Percentiles rank a stretch among this genome's conserved stretches.
Evolutionary conservation across 768 basidiomycete species (phyloP).

Genomic region (Lentinus tigrinus): DNA sequence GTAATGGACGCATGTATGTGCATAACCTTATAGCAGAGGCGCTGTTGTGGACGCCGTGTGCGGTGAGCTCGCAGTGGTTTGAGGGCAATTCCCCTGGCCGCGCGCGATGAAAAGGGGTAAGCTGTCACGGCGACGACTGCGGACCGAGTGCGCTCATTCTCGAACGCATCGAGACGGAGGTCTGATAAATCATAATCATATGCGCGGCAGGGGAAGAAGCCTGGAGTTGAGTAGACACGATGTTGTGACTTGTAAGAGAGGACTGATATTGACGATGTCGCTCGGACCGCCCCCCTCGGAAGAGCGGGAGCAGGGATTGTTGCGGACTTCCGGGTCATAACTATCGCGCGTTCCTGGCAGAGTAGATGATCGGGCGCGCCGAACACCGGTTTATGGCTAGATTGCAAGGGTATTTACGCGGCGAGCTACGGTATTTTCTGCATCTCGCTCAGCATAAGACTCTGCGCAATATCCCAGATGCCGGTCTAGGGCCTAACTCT

Average conservation of each 20-base stretch:
- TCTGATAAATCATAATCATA: not conserved
- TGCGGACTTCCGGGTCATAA: conserved; percentile 19
- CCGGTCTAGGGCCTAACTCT: conserved; percentile 11
- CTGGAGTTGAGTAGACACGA: conserved; percentile 19
- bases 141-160: not conserved
- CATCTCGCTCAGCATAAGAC: not conserved
- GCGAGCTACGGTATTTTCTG: conserved; percentile 6
- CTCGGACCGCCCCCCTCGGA: conserved; percentile 1
- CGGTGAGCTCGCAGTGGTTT: not conserved
- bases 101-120: conserved; percentile 9
- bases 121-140: conserved; percentile 3
- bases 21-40: conserved; percentile 1
- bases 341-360: conserved; percentile 21
- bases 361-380: conserved; percentile 17
- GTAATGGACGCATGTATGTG: conserved; percentile 2
- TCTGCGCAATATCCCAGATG: conserved; percentile 8
- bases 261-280: not conserved
- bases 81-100: not conserved
- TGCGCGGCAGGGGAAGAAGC: conserved; percentile 5
- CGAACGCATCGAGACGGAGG: not conserved
- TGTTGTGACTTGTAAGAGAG: not conserved
- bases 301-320: conserved; percentile 10
- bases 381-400: conserved; percentile 18
- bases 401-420: conserved; percentile 21
- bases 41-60: not conserved